phyloP scores from a whole-genome alignment of 2,329 filamentous ascomycete genomes.

The Talaromyces sp. region DNA sequence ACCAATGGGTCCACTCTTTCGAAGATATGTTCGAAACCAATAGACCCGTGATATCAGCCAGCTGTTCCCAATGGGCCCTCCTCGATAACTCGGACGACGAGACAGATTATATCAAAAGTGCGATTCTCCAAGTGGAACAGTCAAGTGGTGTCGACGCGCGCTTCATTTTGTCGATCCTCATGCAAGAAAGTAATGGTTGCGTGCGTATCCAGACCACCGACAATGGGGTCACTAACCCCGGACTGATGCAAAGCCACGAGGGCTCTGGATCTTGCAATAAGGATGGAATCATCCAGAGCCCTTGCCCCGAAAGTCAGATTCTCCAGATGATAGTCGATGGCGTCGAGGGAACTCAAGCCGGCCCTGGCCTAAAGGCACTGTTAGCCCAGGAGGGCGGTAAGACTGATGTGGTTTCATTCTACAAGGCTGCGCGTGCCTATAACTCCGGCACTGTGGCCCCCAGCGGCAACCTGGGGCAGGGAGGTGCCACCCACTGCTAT shows the following conservation, averaged over 20 bases:
- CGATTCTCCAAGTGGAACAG: neutral
- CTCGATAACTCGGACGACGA: neutral
- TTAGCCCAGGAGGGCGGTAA: slow-evolving; percentile 17
- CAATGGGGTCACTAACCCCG: slow-evolving; percentile 48
- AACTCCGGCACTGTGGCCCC: slow-evolving; percentile 43
- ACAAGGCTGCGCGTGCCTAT: slow-evolving; percentile 43
- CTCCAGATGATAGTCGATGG: slow-evolving; percentile 46
- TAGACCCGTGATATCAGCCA: neutral
- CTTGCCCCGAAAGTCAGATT: slow-evolving; percentile 32
- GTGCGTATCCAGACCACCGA: slow-evolving; percentile 47
- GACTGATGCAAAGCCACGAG: slow-evolving; percentile 37
- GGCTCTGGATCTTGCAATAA: slow-evolving; percentile 39
- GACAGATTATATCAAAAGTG: neutral
- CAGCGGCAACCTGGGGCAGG: slow-evolving; percentile 34
- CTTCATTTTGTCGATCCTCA: slow-evolving; percentile 49
- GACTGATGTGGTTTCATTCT: slow-evolving; percentile 27
- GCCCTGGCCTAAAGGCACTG: neutral
- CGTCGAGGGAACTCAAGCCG: slow-evolving; percentile 32
- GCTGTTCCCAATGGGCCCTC: neutral
- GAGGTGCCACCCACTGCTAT: slow-evolving; percentile 31
- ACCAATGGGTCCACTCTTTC: neutral
- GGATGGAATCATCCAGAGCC: slow-evolving; percentile 22
- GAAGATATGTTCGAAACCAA: neutral
- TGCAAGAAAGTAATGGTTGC: slow-evolving; percentile 51
- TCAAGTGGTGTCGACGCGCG: slow-evolving; percentile 39